Base-by-base conservation (phyloP, 1,139 yeast genomes). In the Arxiozyma heterogenica region DNA sequence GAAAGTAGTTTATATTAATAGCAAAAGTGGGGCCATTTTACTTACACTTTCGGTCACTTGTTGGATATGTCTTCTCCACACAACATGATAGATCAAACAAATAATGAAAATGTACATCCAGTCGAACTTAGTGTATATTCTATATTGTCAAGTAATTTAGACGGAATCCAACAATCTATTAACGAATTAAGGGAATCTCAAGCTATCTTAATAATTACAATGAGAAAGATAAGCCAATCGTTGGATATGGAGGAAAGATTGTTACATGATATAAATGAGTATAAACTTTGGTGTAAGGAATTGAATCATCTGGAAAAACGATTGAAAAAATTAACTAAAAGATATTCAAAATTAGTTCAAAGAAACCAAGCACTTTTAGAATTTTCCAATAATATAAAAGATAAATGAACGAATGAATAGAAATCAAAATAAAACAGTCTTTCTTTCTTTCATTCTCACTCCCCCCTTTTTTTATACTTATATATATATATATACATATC, bases 81-180 rank as follows among this genome's bases (percentile, higher is more conserved):
- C 15, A 55, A 27, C 22, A 34, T 15, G 8, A 34, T 6, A 8
- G 6, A 34, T 34, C 39, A 11, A 12, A 20, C 4, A 1, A 43
- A n/a, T 41, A 34, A 47, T 18, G 56, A 55, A 21, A 63, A 57
- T 2, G 61, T 67, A 4, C 70, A 66, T 51, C 67, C 68, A 1
- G 63, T 67, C 5, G 71, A 67, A 49, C 55, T 67, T 43, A 58
- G 66, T 51, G 67, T 65, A 1, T 66, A 65, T 50, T 65, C 70
- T 4, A 51, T 65, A 4, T 50, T 67, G 3, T 66, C 70, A 9
- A 58, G 60, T 5, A 64, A 67, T 51, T 51, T 67, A 39, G 71
- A 67, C 55, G 67, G 63, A 17, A 57, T 67, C 7, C 64, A 64
- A 48, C 65, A 64, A 41, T 64, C 70, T 2, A 64, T 67, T 27